Conservation (phyloP, 2,329 filamentous ascomycete species). For the Diaporthe vaccinii region DNA sequence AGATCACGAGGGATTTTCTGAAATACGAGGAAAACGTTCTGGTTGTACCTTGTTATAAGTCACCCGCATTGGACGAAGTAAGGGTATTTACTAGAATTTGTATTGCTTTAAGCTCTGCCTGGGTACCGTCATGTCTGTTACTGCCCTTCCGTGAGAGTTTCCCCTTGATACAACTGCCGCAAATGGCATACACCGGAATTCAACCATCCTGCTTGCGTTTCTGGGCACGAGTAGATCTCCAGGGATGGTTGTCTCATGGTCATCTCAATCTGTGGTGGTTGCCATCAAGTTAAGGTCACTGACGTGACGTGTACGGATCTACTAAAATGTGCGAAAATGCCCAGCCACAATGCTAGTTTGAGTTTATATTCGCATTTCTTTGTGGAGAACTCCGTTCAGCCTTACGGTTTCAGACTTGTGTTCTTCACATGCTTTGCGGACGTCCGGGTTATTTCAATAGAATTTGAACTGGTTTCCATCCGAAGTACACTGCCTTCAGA, state of each 20-base stretch:
- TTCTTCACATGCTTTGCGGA: not conserved
- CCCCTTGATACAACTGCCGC: not conserved
- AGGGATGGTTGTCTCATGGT: not conserved
- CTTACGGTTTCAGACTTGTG: not conserved
- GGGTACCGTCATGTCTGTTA: not conserved
- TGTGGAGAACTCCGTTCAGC: conserved; percentile 8
- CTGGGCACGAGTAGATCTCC: not conserved
- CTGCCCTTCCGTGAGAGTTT: not conserved
- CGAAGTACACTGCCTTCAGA: not conserved
- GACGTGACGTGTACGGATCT: not conserved
- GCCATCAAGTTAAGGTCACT: not conserved
- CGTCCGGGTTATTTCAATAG: not conserved
- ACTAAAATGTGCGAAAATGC: not conserved
- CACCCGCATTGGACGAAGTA: not conserved
- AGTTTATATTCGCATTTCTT: too few species aligned
- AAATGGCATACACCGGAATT: not conserved
- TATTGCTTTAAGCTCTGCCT: not conserved
- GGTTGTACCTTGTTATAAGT: not conserved
- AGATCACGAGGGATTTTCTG: not conserved
- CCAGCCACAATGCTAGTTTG: not conserved
- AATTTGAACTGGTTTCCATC: not conserved
- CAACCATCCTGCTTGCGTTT: not conserved
- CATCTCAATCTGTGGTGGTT: not conserved
- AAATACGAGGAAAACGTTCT: not conserved
- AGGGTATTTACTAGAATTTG: not conserved